Percentiles rank a stretch among this genome's conserved stretches.
Evolutionary conservation across 2,329 filamentous ascomycete species (phyloP).

Genomic region (Fusarium sp.): DNA sequence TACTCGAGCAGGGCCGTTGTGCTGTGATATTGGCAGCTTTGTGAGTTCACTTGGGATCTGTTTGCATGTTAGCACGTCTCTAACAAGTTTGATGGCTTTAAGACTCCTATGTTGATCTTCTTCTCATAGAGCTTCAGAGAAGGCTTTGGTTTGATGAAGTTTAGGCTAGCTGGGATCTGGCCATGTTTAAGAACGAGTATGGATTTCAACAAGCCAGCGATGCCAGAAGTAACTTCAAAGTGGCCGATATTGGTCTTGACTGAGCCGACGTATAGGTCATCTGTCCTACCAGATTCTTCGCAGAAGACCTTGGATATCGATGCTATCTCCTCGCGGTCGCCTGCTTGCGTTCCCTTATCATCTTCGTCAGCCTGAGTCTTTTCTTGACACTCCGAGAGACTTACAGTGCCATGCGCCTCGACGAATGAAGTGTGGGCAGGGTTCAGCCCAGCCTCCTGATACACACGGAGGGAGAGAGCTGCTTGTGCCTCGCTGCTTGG

Average conservation of each 20-base stretch:
- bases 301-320: conserved; percentile 1
- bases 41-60: neutral
- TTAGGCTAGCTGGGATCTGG: neutral
- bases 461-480: neutral
- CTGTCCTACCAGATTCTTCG: neutral
- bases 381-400: rapidly evolving
- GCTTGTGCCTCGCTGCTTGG: neutral
- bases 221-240: neutral
- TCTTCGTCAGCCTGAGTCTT: neutral
- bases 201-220: neutral
- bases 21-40: neutral
- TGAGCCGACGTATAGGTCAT: conserved; percentile 2
- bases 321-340: neutral
- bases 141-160: conserved; percentile 2
- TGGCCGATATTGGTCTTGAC: conserved; percentile 6
- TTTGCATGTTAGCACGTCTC: neutral
- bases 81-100: too few relatives aligned
- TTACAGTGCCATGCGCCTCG: neutral
- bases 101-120: too few relatives aligned
- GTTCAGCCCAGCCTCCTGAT: neutral
- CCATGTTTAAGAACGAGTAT: neutral
- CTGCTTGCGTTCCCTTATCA: neutral
- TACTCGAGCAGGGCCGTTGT: neutral
- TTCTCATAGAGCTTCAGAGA: neutral
- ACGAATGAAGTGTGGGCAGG: neutral